Conservation (phyloP, 225 moss, liverwort and hornwort genomes). For the Polytrichum formosum region DNA sequence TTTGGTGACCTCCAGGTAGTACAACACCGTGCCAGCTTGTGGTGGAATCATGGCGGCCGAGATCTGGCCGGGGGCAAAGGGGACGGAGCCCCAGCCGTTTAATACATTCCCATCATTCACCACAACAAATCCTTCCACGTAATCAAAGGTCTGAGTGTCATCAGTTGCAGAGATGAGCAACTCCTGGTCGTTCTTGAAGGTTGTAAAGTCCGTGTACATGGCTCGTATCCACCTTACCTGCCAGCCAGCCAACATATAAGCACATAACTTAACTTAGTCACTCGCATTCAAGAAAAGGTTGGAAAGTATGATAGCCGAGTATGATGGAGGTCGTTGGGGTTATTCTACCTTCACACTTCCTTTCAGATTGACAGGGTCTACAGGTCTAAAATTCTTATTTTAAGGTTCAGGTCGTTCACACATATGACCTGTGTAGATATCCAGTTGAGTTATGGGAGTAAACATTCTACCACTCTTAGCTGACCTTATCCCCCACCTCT, state of each 20-base stretch:
- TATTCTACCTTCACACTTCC: too few relatives aligned
- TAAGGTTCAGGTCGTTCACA: too few relatives aligned
- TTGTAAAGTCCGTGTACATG: slow-evolving; percentile 68
- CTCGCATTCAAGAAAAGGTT: too few relatives aligned
- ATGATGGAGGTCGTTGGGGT: too few relatives aligned
- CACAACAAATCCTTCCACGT: slow-evolving; percentile 84
- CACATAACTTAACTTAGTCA: too few relatives aligned
- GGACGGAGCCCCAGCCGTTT: slow-evolving; percentile 71
- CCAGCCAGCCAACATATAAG: neutral
- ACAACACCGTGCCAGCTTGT: slow-evolving; percentile 43
- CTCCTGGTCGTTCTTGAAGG: slow-evolving; percentile 67
- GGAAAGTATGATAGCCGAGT: too few relatives aligned
- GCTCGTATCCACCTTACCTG: slow-evolving; percentile 90
- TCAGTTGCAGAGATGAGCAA: slow-evolving; percentile 36
- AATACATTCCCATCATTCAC: slow-evolving; percentile 39
- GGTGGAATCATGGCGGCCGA: slow-evolving; percentile 39
- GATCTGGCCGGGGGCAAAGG: slow-evolving; percentile 46
- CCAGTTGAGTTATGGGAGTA: too few relatives aligned
- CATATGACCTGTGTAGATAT: too few relatives aligned
- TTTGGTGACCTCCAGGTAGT: slow-evolving; percentile 50
- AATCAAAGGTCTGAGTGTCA: slow-evolving; percentile 40
- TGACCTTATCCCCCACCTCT: too few relatives aligned
- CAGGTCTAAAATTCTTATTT: too few relatives aligned
- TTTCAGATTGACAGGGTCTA: too few relatives aligned
- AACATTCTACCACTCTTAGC: too few relatives aligned